A percentile compares a stretch with the other conserved stretches of the same genome.
phyloP scores from a whole-genome alignment of 495 filamentous ascomycete species.

The Platismatia glauca region DNA sequence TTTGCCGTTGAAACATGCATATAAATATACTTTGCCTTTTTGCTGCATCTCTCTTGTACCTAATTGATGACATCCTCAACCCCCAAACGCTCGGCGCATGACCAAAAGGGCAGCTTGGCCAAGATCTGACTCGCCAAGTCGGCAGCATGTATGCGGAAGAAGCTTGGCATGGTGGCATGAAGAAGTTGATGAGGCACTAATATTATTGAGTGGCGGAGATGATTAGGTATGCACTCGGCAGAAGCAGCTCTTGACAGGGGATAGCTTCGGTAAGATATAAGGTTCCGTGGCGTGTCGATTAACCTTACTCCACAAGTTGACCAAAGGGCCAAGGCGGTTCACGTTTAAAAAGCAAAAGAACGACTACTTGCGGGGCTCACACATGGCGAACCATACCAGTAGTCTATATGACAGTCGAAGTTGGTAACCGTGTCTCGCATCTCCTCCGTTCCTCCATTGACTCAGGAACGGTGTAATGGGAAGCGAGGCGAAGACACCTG shows the following conservation, averaged over 20 bases:
- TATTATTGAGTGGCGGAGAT: too few species aligned
- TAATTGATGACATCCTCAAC: background rate
- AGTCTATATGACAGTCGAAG: too few species aligned
- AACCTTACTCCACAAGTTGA: conserved; percentile 17
- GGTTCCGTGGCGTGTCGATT: conserved; percentile 16
- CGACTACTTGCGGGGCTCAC: conserved; percentile 2
- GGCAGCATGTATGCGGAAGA: background rate
- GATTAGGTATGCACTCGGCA: too few species aligned
- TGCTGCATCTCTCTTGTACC: background rate
- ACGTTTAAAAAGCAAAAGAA: background rate
- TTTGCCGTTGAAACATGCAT: conserved; percentile 12
- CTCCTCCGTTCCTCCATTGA: background rate
- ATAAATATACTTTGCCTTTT: background rate
- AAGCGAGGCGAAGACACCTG: too few species aligned
- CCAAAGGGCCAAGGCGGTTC: background rate
- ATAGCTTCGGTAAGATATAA: conserved; percentile 10
- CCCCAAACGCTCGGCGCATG: background rate
- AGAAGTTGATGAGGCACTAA: background rate
- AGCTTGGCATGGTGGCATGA: background rate
- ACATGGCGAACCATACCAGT: background rate
- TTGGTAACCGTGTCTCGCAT: background rate
- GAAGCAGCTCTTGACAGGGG: conserved; percentile 4
- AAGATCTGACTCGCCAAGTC: background rate
- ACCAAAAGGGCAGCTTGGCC: too few species aligned
- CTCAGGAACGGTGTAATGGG: background rate